Conservation (phyloP, 2,329 filamentous ascomycete species). For the Trichoderma endophyticum region DNA sequence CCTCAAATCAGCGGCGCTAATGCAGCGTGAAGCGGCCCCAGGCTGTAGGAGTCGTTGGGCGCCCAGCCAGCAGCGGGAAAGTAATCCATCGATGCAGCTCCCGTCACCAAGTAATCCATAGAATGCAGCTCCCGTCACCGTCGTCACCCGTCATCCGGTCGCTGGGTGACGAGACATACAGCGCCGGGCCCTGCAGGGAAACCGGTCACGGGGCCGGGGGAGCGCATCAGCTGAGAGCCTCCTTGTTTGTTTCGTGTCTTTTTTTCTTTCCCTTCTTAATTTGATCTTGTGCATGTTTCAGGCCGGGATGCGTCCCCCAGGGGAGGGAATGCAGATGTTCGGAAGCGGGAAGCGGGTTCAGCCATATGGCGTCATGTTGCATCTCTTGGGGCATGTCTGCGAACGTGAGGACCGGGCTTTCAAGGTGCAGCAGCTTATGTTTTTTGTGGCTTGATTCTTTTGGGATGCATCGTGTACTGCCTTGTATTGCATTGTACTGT, state of each 20-base stretch:
- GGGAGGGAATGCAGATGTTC: neutral
- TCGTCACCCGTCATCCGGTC: neutral
- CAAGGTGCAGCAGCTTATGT: neutral
- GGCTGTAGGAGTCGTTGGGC: neutral
- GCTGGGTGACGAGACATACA: neutral
- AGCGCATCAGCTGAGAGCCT: neutral
- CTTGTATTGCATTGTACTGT: neutral
- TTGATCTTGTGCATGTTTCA: neutral
- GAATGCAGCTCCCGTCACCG: neutral
- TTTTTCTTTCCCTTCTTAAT: neutral
- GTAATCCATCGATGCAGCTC: too few relatives aligned
- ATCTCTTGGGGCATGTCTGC: neutral
- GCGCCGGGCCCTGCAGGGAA: neutral
- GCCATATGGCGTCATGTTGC: neutral
- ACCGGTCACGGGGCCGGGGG: neutral
- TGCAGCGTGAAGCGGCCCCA: neutral
- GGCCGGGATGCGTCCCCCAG: neutral
- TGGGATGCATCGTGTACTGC: neutral
- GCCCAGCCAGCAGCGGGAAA: neutral
- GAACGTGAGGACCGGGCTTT: neutral
- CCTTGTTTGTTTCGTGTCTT: neutral
- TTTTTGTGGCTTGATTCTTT: neutral
- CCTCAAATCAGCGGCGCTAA: neutral
- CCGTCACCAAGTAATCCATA: too few relatives aligned
- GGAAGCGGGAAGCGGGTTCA: neutral